A percentile compares a stretch with the other conserved stretches of the same genome.
Evolutionary conservation across 805 yeast genomes (phyloP).

Genomic region (Candida lessepsii): DNA sequence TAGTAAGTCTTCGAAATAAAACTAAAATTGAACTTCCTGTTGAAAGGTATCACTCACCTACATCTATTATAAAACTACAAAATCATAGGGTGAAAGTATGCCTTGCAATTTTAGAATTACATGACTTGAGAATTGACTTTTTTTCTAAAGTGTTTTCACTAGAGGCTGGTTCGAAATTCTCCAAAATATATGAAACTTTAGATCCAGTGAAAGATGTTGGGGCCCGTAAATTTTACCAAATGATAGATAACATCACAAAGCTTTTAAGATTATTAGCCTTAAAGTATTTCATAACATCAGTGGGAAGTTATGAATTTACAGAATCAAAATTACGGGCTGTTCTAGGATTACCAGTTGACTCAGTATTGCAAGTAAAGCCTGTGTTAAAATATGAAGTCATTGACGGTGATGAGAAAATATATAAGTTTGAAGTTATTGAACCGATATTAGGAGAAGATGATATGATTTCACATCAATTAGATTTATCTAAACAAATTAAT

Average conservation of each 20-base stretch:
- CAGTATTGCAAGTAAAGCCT: neutral
- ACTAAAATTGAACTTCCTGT: too few relatives aligned
- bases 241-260: constrained; percentile 7
- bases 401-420: neutral
- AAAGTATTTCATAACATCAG: constrained; percentile 10
- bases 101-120: constrained; percentile 3
- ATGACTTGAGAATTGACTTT: neutral
- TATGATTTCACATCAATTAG: constrained; percentile 8
- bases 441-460: constrained; percentile 3
- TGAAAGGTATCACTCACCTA: neutral
- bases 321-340: neutral
- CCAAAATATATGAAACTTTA: neutral
- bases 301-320: constrained; percentile 6
- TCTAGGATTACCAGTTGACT: neutral
- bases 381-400: constrained; percentile 6
- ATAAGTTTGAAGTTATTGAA: constrained; percentile 2
- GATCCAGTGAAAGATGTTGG: constrained; percentile 6
- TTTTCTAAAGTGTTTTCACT: constrained; percentile 2
- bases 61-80: neutral
- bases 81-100: too few relatives aligned
- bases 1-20: too few relatives aligned
- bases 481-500: constrained; percentile 6
- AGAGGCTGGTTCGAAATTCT: constrained; percentile 4
- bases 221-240: constrained; percentile 5
- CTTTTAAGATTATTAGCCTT: constrained; percentile 10